Evolutionary conservation across 225 moss, liverwort and hornwort genomes (phyloP).

Genomic region (Physcomitrium patens): DNA sequence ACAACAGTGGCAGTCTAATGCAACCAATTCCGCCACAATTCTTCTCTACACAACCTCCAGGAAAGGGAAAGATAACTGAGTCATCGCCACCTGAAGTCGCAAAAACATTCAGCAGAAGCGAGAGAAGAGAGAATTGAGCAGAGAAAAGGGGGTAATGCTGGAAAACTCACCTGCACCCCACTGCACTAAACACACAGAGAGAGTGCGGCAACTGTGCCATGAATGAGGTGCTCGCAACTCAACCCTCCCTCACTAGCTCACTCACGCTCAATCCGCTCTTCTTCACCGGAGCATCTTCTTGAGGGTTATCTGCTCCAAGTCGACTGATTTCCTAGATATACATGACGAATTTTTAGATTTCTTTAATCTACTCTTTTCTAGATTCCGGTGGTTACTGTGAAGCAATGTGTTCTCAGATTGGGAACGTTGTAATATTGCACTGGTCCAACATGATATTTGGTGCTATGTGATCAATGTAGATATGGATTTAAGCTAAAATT

Average conservation of each 20-base stretch:
- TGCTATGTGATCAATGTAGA: too few relatives aligned
- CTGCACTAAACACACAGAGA: too few relatives aligned
- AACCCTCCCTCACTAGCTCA: too few relatives aligned
- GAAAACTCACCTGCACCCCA: conserved; percentile 2
- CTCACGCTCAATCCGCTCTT: too few relatives aligned
- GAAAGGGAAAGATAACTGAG: not conserved
- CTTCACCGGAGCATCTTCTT: not conserved
- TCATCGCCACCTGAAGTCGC: not conserved
- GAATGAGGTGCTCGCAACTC: too few relatives aligned
- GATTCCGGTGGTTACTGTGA: not conserved
- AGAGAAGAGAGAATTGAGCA: not conserved
- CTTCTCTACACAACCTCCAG: not conserved
- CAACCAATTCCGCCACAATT: not conserved
- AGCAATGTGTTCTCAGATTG: not conserved
- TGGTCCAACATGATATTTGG: too few relatives aligned
- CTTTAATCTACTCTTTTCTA: fast-evolving
- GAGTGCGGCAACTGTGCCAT: not conserved
- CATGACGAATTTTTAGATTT: not conserved
- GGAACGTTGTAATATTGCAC: not conserved
- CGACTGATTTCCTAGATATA: fast-evolving
- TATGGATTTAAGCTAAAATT: too few relatives aligned
- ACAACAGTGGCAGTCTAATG: not conserved
- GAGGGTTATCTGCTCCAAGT: conserved; percentile 23
- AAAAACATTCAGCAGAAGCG: not conserved
- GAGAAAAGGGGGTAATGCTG: not conserved